A percentile compares a stretch with the other conserved stretches of the same genome.
Conservation (phyloP, 2,329 filamentous ascomycete species). For the Xylariaceae sp. region DNA sequence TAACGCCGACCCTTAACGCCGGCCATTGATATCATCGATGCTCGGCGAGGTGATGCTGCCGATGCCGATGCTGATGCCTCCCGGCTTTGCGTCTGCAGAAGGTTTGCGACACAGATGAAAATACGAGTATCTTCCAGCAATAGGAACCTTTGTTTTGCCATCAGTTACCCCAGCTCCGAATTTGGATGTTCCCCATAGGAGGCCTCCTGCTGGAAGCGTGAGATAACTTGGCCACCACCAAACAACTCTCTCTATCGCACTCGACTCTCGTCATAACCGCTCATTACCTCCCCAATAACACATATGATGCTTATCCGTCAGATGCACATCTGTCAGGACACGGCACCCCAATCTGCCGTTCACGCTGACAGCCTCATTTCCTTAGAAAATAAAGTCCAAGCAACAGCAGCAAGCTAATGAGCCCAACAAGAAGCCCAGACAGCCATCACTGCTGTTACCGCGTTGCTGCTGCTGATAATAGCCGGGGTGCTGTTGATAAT, state of each 20-base stretch:
- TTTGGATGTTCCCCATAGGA: too few species aligned
- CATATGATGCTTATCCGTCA: too few species aligned
- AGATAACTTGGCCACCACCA: not conserved
- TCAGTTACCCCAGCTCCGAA: too few species aligned
- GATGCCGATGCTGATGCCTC: too few species aligned
- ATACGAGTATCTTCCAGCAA: too few species aligned
- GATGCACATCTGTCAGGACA: too few species aligned
- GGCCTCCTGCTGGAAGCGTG: not conserved
- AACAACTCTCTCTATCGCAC: not conserved
- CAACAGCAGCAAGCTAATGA: slow-evolving; percentile 58
- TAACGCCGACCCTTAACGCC: too few species aligned
- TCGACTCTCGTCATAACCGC: not conserved
- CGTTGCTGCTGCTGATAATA: slow-evolving; percentile 30
- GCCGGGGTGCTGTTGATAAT: slow-evolving; percentile 34
- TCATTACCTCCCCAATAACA: not conserved
- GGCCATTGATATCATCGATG: too few species aligned
- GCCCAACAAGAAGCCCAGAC: slow-evolving; percentile 47
- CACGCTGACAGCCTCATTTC: not conserved
- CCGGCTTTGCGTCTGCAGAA: too few species aligned
- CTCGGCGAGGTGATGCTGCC: too few species aligned
- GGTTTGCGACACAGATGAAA: too few species aligned
- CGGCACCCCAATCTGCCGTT: not conserved
- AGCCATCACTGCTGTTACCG: slow-evolving; percentile 25
- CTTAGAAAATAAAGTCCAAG: slow-evolving; percentile 54
- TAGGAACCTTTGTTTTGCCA: too few species aligned